Evolutionary conservation across 306 rosid species (phyloP), one percentile per base, ranked within the genome.

Genomic region (Morella rubra): DNA sequence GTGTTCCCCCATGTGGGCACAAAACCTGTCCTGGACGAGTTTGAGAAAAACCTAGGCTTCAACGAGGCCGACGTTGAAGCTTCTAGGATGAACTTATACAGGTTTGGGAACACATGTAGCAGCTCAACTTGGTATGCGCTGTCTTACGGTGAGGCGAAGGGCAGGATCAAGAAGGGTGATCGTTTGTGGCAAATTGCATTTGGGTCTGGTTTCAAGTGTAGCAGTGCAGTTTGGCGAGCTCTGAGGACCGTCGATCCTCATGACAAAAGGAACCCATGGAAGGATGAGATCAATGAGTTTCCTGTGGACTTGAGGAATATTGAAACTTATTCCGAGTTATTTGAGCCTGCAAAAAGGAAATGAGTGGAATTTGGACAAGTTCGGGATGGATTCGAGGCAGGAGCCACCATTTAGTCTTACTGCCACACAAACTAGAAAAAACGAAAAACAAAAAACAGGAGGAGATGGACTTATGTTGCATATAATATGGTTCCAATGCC

Each of bases 1-100:
- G 64, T 58, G 15, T 58, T 58, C 64, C 64, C 64, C 13, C 64
- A 19, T 22, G 64, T 58, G 9, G 64, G 64, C 15, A 58, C 64
- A 8, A 58, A 58, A 10, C 64, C 64, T 4, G 64, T 58, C 5
- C 64, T 58, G 40, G 64, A 19, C 9, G 64, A 58, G 64, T 58
- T 58, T 22, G 64, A 58, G 22, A 58, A 58, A 22, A 58, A 58
- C 64, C 11, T 58, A 22, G 64, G 64, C 0, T 58, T 58, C 24
- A 20, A 9, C 0, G 15, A 22, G 37, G 5, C 64, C 6, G 64
- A 58, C 22, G 40, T 58, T 5, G 64, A 58, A 58, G 64, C 64
- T 22, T 20, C 64, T 5, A 58, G 64, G 64, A 58, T 58, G 64
- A 58, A 58, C 64, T 58, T 58, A 37, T 58, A 19, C 64, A 20